Base-by-base conservation (phyloP, 164 flowering plant genomes). In the Tetrastigma voinierianum region DNA sequence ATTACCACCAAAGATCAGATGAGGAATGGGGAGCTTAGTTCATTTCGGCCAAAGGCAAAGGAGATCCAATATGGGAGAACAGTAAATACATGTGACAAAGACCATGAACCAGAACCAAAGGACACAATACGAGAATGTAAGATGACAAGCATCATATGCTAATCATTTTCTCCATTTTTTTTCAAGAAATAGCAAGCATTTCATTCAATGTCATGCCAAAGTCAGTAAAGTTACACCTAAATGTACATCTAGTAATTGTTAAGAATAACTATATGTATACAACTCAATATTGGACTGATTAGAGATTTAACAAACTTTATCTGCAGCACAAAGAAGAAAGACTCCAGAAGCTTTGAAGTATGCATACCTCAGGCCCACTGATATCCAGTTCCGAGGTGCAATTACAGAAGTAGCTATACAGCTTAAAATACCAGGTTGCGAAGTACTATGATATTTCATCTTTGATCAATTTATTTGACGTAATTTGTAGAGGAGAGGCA, bases 331-430 rank as follows among this genome's bases (percentile, higher is more conserved):
- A 55, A 23, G 12, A 24, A 20, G 32, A 55, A 55, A 13, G 20
- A 20, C 62, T 10, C 19, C 44, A 10, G 23, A 47, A 62, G 25
- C 6, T 19, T 21, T 21, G 65, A 62, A 23, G 2, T 21, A 17
- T 23, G 43, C 53, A 45, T 21, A 62, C 62, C 64, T 62, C 44
- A 14, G 40, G 4, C 64, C 47, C 43, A 46, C 5, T 14, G 4
- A 62, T 62, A 20, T 48, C 48, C 65, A 48, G 13, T 59, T 59
- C 12, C 43, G 62, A 59, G 62, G 62, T 16, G 62, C 62, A 43
- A 17, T 9, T 6, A 13, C 47, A 16, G 10, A 55, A 59, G 17
- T 25, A 25, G 46, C 17, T 17, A 16, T 13, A 18, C 17, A 4
- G 14, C 16, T 46, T 40, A 57, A 59, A 59, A 43, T 59, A n/a